Conservation (phyloP, 2,329 filamentous ascomycete genomes). For the Claviceps capensis region DNA sequence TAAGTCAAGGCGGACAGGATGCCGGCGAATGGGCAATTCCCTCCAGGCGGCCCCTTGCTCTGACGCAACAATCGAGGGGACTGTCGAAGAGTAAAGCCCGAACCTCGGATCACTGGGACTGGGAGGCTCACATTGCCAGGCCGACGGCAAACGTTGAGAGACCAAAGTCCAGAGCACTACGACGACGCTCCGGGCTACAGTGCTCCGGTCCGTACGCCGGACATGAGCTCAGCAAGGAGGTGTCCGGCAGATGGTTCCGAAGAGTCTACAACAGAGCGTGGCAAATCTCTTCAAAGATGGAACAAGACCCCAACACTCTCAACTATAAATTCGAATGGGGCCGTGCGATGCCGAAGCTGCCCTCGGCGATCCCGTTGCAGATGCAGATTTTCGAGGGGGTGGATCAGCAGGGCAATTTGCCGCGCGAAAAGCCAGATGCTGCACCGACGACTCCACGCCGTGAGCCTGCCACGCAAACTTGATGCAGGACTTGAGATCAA, state of each 20-base stretch:
- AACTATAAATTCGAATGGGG: slow-evolving; percentile 35
- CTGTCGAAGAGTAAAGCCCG: neutral
- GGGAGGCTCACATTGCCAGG: slow-evolving; percentile 26
- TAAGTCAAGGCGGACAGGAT: slow-evolving; percentile 29
- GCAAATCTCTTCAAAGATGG: slow-evolving; percentile 29
- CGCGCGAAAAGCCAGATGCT: slow-evolving; percentile 1
- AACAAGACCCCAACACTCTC: slow-evolving; percentile 17
- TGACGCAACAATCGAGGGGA: neutral
- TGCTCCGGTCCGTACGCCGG: slow-evolving; percentile 25
- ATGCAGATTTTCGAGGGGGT: slow-evolving; percentile 35
- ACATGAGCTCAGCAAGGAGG: slow-evolving; percentile 16
- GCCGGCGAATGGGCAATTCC: slow-evolving; percentile 24
- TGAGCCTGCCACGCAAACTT: slow-evolving; percentile 37
- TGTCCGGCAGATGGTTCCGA: slow-evolving; percentile 28
- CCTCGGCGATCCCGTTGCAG: slow-evolving; percentile 20
- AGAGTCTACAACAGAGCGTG: slow-evolving; percentile 34
- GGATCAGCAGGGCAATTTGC: slow-evolving; percentile 15
- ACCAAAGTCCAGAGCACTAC: slow-evolving; percentile 17
- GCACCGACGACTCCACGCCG: neutral
- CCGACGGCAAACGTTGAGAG: slow-evolving; percentile 27
- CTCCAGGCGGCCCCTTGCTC: slow-evolving; percentile 13
- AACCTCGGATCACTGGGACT: slow-evolving; percentile 21
- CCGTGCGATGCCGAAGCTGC: slow-evolving; percentile 11
- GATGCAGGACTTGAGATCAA: slow-evolving; percentile 64
- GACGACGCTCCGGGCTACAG: slow-evolving; percentile 21